phyloP scores from a whole-genome alignment of 75 land plant species.

The Selaginella tamariscina region DNA sequence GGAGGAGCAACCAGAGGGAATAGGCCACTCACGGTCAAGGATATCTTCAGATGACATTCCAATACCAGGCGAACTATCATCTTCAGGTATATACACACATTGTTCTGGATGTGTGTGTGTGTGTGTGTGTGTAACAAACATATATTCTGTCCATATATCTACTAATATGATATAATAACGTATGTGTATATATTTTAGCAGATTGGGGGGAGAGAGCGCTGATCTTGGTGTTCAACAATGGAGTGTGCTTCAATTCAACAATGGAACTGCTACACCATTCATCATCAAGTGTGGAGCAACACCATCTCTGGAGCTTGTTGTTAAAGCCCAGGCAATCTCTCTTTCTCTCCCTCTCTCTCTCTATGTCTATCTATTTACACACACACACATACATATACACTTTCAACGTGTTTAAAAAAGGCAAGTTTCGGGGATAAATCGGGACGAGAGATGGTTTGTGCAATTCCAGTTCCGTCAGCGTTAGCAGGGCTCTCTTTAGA shows the following conservation, averaged over 20 bases:
- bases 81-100: too few relatives aligned
- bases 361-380: too few relatives aligned
- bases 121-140: too few relatives aligned
- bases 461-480: slow-evolving; percentile 60
- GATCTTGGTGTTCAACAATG: slow-evolving; percentile 74
- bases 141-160: too few relatives aligned
- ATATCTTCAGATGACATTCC: slow-evolving; percentile 16
- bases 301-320: slow-evolving; percentile 67
- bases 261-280: slow-evolving; percentile 75
- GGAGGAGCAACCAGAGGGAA: slow-evolving; percentile 17
- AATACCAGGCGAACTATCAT: slow-evolving; percentile 15
- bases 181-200: too few relatives aligned
- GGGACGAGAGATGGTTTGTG: slow-evolving; percentile 58
- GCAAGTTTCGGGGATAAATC: slow-evolving; percentile 58
- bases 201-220: slow-evolving; percentile 11
- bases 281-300: slow-evolving; percentile 96
- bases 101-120: too few relatives aligned
- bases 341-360: too few relatives aligned
- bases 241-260: slow-evolving; percentile 96
- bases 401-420: too few relatives aligned
- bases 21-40: slow-evolving; percentile 13
- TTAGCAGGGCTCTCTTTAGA: slow-evolving; percentile 63
- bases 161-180: too few relatives aligned
- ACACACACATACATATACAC: too few relatives aligned
- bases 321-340: slow-evolving; percentile 90